phyloP scores from a whole-genome alignment of 1,284 basidiomycete species.

The Ustilago xerochloae region DNA sequence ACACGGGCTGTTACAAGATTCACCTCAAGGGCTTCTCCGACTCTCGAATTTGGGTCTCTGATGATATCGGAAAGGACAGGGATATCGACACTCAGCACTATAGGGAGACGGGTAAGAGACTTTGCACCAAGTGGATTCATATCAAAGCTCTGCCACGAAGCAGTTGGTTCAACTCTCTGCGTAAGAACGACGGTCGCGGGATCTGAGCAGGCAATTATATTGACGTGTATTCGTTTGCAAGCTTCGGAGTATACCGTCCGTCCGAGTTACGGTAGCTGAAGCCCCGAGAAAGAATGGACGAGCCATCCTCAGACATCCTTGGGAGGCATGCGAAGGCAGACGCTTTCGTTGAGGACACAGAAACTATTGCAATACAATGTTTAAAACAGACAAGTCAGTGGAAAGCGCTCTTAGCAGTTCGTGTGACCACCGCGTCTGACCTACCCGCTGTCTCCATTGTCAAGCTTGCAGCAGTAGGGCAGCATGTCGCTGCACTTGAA shows the following conservation, averaged over 20 bases:
- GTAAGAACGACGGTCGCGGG: not conserved
- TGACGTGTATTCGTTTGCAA: no score
- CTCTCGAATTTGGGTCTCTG: slow-evolving; percentile 3
- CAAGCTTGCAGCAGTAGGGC: slow-evolving; percentile 8
- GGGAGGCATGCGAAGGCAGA: no score
- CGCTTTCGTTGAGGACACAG: no score
- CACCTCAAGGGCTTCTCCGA: not conserved
- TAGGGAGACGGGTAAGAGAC: slow-evolving; percentile 1
- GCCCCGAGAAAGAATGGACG: no score
- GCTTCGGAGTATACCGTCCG: no score
- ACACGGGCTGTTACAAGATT: slow-evolving; percentile 23
- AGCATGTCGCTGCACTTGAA: not conserved
- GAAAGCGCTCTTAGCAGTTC: not conserved
- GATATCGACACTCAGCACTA: slow-evolving; percentile 12
- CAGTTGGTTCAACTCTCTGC: not conserved
- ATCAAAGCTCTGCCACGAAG: not conserved
- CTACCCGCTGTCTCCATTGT: not conserved
- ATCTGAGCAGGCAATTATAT: no score
- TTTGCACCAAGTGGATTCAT: slow-evolving; percentile 12
- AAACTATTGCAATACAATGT: no score
- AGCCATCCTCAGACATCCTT: no score
- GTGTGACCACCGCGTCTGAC: not conserved
- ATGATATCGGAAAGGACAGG: not conserved
- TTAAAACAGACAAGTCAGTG: no score
- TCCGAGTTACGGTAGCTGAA: no score